These are phyloP conservation scores for Alnus rubra DNA, from an alignment of 306 rosid species.

Conservation along the genomic window DNA sequence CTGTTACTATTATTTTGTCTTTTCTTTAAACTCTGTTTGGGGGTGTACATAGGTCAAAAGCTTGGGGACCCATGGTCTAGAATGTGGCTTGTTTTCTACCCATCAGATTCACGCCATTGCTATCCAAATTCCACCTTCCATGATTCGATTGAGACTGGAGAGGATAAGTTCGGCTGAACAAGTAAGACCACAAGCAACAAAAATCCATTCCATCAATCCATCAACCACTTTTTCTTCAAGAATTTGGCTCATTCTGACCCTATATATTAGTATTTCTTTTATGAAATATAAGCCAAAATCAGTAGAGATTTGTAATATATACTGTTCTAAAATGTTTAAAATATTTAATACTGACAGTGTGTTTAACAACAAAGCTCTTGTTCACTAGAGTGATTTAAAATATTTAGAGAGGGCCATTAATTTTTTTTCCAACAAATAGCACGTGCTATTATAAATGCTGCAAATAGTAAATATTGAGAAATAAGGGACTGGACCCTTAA, in stretches of 20 bases:
- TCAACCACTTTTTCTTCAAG: slow-evolving; percentile 35
- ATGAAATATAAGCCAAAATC: too few relatives aligned
- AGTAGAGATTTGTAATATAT: too few relatives aligned
- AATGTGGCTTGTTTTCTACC: slow-evolving; percentile 17
- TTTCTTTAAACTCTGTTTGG: background rate
- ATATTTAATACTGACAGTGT: too few relatives aligned
- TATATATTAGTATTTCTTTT: too few relatives aligned
- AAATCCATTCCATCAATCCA: slow-evolving; percentile 7
- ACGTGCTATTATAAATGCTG: too few relatives aligned
- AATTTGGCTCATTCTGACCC: slow-evolving; percentile 29
- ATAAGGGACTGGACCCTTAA: too few relatives aligned
- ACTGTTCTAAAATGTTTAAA: too few relatives aligned
- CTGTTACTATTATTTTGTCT: slow-evolving; percentile 17
- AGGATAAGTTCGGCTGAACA: background rate
- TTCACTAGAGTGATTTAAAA: too few relatives aligned
- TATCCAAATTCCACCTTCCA: slow-evolving; percentile 22
- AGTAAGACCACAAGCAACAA: slow-evolving; percentile 16
- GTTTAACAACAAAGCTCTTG: too few relatives aligned
- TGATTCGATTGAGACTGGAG: slow-evolving; percentile 28
- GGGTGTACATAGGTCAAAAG: slow-evolving; percentile 14
- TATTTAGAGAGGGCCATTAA: too few relatives aligned
- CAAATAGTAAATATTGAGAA: too few relatives aligned
- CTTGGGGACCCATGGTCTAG: slow-evolving; percentile 12
- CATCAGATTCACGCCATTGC: slow-evolving; percentile 22
- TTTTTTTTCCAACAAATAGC: too few relatives aligned